Evolutionary conservation across 257 asterid species (phyloP).

Genomic region (Catharanthus roseus): DNA sequence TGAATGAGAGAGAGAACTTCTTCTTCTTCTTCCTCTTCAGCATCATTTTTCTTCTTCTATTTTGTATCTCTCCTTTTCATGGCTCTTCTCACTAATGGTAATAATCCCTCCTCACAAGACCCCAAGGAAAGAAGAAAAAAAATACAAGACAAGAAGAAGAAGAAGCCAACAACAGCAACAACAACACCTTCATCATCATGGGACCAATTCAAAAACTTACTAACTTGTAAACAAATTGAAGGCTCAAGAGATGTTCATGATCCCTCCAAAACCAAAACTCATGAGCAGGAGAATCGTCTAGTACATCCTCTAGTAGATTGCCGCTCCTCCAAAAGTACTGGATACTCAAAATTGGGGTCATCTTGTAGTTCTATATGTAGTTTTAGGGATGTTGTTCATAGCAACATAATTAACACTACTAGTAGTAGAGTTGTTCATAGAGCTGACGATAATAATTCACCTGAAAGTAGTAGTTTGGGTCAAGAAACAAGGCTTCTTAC

Average conservation of each 20-base stretch:
- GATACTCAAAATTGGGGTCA: conserved; percentile 19
- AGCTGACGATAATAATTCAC: conserved; percentile 72
- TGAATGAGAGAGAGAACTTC: conserved; percentile 37
- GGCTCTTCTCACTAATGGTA: conserved; percentile 45
- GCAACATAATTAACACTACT: no score
- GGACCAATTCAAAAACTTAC: conserved; percentile 78
- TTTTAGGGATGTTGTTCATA: conserved; percentile 56
- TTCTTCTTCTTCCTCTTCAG: conserved; percentile 12
- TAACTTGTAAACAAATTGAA: conserved; percentile 68
- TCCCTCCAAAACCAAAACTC: conserved; percentile 36
- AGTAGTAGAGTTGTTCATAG: conserved; percentile 75
- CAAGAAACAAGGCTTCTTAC: conserved; percentile 57
- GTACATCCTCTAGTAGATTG: no score
- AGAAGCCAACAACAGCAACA: conserved; percentile 20
- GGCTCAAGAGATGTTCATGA: conserved; percentile 57
- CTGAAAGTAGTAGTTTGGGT: conserved; percentile 48
- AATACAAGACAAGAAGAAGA: conserved; percentile 40
- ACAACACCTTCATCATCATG: conserved; percentile 50
- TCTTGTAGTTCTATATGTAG: conserved; percentile 63
- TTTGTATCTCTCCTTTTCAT: conserved; percentile 42
- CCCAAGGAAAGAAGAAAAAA: conserved; percentile 22
- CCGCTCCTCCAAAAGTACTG: no score
- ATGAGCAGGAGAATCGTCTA: no score
- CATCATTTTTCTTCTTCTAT: conserved; percentile 31
- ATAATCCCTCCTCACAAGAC: conserved; percentile 29